Evolutionary conservation across 495 filamentous ascomycete species (phyloP).

Genomic region (Neurospora intermedia): DNA sequence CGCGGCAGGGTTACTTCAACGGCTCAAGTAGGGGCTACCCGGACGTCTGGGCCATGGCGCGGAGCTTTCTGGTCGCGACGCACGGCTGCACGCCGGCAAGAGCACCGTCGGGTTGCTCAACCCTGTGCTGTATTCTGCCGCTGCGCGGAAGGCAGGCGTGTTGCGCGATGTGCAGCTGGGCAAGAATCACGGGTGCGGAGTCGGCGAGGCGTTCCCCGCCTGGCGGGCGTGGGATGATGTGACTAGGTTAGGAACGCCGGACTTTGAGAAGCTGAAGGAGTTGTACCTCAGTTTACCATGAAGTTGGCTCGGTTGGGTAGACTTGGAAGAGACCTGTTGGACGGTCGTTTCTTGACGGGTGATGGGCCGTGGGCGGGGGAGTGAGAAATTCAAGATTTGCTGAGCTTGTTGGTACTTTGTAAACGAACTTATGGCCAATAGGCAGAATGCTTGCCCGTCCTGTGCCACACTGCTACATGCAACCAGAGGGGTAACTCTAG

Average conservation of each 20-base stretch:
- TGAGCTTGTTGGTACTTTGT: background rate
- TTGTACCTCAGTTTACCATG: constrained; percentile 21
- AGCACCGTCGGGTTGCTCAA: constrained; percentile 42
- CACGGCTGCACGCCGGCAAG: constrained; percentile 37
- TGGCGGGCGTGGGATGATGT: constrained; percentile 44
- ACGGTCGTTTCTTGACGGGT: background rate
- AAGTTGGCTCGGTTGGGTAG: background rate
- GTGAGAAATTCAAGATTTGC: background rate
- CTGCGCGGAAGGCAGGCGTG: constrained; percentile 22
- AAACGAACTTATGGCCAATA: background rate
- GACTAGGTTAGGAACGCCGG: constrained; percentile 44
- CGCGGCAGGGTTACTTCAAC: background rate
- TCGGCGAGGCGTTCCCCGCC: constrained; percentile 36
- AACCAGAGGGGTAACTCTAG: background rate
- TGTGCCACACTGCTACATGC: background rate
- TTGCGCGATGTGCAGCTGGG: constrained; percentile 42
- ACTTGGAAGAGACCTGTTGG: background rate
- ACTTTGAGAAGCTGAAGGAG: constrained; percentile 38
- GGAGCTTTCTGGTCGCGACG: constrained; percentile 17
- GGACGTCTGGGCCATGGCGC: constrained; percentile 5
- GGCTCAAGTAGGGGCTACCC: constrained; percentile 7
- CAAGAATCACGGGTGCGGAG: constrained; percentile 36
- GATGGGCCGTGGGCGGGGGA: too few species aligned
- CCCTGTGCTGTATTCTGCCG: constrained; percentile 33
- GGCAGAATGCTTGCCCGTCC: background rate